These are phyloP conservation scores for Talaromyces atroroseus DNA, from an alignment of 2,329 filamentous ascomycete genomes.

Conservation along the genomic window DNA sequence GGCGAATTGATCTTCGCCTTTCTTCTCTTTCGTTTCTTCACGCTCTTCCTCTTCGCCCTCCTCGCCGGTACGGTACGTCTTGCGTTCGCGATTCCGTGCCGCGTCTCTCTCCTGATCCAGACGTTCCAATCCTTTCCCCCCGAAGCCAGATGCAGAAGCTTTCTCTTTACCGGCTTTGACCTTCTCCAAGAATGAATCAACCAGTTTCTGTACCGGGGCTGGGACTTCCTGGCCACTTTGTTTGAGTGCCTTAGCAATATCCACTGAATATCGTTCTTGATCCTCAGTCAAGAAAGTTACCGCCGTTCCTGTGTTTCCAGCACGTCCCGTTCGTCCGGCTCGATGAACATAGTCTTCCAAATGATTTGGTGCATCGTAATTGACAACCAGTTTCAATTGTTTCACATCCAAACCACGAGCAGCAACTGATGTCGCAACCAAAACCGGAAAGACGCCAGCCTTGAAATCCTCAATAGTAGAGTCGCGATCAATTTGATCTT, in stretches of 20 bases:
- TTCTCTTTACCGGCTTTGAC: slow-evolving; percentile 90
- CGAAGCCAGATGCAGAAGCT: slow-evolving; percentile 76
- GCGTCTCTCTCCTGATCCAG: slow-evolving; percentile 88
- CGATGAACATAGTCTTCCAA: slow-evolving; percentile 95
- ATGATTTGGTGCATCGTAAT: slow-evolving; percentile 91
- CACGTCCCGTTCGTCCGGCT: slow-evolving; percentile 86
- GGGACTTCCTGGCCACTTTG: slow-evolving; percentile 84
- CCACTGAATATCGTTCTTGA: slow-evolving; percentile 83
- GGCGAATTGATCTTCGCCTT: slow-evolving; percentile 50
- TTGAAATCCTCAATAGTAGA: slow-evolving; percentile 93
- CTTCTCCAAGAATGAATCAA: slow-evolving; percentile 72
- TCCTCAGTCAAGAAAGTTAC: slow-evolving; percentile 91
- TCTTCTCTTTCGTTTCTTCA: slow-evolving; percentile 65
- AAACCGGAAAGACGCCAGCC: slow-evolving; percentile 77
- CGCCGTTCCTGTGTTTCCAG: slow-evolving; percentile 88
- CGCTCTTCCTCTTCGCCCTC: slow-evolving; percentile 68
- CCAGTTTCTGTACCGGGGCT: slow-evolving; percentile 57
- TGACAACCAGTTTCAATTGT: slow-evolving; percentile 90
- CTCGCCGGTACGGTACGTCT: slow-evolving; percentile 84
- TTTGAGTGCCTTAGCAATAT: slow-evolving; percentile 85
- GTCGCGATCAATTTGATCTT: slow-evolving; percentile 88
- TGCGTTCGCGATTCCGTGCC: slow-evolving; percentile 77
- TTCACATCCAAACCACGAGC: slow-evolving; percentile 94
- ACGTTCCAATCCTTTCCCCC: slow-evolving; percentile 86
- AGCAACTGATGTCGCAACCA: slow-evolving; percentile 92